Evolutionary conservation across 1,139 yeast genomes (phyloP), one percentile per base, ranked within the genome.

Genomic region (Kluyveromyces marxianus): DNA sequence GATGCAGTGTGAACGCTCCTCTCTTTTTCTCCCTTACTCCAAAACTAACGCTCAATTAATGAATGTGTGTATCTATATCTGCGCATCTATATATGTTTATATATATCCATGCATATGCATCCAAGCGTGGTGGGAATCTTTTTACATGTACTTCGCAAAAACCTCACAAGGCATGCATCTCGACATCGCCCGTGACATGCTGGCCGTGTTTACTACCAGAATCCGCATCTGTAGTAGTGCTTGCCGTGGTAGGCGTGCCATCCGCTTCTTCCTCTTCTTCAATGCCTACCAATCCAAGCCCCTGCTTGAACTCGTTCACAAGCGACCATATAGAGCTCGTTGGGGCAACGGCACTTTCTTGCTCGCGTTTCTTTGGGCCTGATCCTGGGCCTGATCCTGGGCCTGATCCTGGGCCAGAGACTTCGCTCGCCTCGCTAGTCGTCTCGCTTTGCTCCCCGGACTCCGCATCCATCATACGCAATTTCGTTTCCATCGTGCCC

Each of bases 401-500:
- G 27, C 26, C 35, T 3, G 27, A n/a, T n/a, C n/a, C n/a, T n/a
- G n/a, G n/a, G 21, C 21, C 21, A 1, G 21, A 14, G 21, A 14
- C 21, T 14, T 14, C 21, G 21, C 21, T 14, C 21, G 21, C 21
- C 21, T 14, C 21, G 21, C 21, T 14, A 14, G 21, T 14, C 21
- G 21, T 14, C 21, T 14, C 21, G 21, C 21, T 14, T 14, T 14
- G 21, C 21, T 14, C 21, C 21, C 21, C 21, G 21, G 21, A 14
- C 21, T 33, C 35, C 35, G n/a, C n/a, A 7, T 57, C 62, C 50
- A 62, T 60, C 68, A 68, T 30, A 68, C 62, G 63, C 26, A 68
- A 56, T 25, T 79, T 65, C 60, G 76, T 71, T 55, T 83, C 90
- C 51, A 83, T 71, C 58, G 83, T 90, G 47, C 71, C 75, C 57